Conservation (phyloP, 768 basidiomycete genomes). For the Tricholomella constricta region DNA sequence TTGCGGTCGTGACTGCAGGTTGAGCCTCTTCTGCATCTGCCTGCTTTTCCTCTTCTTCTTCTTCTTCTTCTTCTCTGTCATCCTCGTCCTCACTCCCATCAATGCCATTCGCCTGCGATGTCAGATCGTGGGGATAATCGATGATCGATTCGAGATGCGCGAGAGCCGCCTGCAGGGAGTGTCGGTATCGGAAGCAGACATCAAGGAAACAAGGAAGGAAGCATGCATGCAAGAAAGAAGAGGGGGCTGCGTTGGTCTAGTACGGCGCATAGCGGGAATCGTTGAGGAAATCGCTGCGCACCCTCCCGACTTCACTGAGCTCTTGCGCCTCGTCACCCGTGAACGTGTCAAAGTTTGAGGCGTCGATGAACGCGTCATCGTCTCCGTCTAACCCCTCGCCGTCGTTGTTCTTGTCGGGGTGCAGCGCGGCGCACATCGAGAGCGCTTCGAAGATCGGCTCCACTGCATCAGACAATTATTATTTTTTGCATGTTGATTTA, state of each 20-base stretch:
- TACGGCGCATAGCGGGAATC: conserved; percentile 81
- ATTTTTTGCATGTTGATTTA: no score
- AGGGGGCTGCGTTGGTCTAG: conserved; percentile 54
- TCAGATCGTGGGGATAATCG: conserved; percentile 46
- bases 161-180: conserved; percentile 66
- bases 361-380: conserved; percentile 59
- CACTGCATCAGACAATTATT: conserved; percentile 44
- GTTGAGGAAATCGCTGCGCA: conserved; percentile 87
- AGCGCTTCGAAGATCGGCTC: conserved; percentile 87
- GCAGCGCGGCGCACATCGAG: conserved; percentile 81
- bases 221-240: conserved; percentile 16
- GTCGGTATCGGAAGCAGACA: neutral
- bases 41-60: neutral
- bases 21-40: neutral
- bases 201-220: no score
- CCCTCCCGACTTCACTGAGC: conserved; percentile 87
- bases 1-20: neutral
- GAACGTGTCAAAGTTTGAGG: conserved; percentile 52
- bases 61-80: no score
- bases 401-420: conserved; percentile 63
- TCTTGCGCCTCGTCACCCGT: conserved; percentile 66
- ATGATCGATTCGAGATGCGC: conserved; percentile 84
- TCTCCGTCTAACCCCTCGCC: conserved; percentile 54
- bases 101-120: neutral
- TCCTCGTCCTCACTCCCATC: conserved; percentile 5